phyloP scores from a whole-genome alignment of 2,329 filamentous ascomycete species.

The Fusarium virguliforme region DNA sequence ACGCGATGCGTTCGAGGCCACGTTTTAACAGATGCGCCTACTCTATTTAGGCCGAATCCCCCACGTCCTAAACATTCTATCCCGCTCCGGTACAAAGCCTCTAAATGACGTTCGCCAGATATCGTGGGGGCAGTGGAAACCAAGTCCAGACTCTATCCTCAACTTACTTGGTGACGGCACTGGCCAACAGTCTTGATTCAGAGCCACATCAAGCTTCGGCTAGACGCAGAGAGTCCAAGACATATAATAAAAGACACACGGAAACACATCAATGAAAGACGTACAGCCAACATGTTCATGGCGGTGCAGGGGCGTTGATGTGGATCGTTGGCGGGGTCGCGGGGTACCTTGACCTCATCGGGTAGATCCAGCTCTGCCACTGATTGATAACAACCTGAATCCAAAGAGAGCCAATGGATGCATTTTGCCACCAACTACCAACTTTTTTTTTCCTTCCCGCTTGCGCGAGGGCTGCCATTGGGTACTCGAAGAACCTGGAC shows the following conservation, averaged over 20 bases:
- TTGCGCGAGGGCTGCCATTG: too few species aligned
- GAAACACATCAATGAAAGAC: background rate
- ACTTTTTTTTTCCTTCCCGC: too few species aligned
- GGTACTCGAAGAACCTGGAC: too few species aligned
- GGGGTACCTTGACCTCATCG: background rate
- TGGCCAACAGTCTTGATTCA: background rate
- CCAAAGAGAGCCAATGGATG: background rate
- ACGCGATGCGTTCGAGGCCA: background rate
- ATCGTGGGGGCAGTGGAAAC: background rate
- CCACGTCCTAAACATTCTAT: conserved; percentile 3
- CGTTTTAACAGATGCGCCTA: background rate
- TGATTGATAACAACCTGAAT: background rate
- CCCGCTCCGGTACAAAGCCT: background rate
- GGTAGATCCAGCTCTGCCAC: conserved; percentile 5
- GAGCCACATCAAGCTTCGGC: background rate
- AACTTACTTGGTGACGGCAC: too few species aligned
- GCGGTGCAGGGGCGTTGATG: background rate
- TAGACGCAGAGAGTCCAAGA: background rate
- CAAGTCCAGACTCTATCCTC: background rate
- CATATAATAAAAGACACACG: background rate
- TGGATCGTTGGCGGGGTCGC: conserved; percentile 4
- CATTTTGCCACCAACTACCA: too few species aligned
- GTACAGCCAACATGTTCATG: background rate
- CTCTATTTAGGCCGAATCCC: background rate
- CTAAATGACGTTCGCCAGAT: background rate